These are phyloP conservation scores for Rubroboletus pulcherrimus DNA, from an alignment of 768 basidiomycete genomes.

Conservation along the genomic window DNA sequence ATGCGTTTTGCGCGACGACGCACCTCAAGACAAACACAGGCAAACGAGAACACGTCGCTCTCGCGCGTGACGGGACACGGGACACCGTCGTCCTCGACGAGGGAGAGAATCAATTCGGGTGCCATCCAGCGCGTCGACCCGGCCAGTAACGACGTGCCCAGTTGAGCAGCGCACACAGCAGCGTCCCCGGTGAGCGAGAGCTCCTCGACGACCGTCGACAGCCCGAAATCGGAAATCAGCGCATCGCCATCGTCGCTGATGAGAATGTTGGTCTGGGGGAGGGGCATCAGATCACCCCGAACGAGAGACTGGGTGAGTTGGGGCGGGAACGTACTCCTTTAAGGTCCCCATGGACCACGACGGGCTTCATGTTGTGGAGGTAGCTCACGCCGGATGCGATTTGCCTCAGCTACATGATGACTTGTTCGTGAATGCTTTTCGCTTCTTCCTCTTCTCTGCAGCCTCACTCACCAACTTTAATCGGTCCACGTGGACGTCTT, in stretches of 20 bases:
- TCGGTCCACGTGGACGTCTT: slow-evolving; percentile 40
- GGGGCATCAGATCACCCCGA: background rate
- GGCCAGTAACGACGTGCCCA: slow-evolving; percentile 31
- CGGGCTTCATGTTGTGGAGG: slow-evolving; percentile 51
- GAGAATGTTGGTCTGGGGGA: slow-evolving; percentile 50
- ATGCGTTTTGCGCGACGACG: background rate
- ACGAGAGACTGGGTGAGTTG: background rate
- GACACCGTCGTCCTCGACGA: slow-evolving; percentile 43
- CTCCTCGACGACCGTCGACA: slow-evolving; percentile 56
- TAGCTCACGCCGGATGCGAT: slow-evolving; percentile 56
- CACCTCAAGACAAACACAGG: slow-evolving; percentile 57
- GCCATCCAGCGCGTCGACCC: slow-evolving; percentile 43
- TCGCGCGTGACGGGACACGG: slow-evolving; percentile 45
- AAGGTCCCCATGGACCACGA: slow-evolving; percentile 58
- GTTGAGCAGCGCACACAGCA: slow-evolving; percentile 20
- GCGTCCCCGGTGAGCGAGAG: slow-evolving; percentile 33
- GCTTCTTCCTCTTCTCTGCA: background rate
- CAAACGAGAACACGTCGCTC: slow-evolving; percentile 62
- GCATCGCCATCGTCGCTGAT: slow-evolving; percentile 49
- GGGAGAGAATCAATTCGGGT: slow-evolving; percentile 50
- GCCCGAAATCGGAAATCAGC: slow-evolving; percentile 60
- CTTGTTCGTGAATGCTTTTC: background rate
- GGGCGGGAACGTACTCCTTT: slow-evolving; percentile 44
- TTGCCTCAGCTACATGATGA: slow-evolving; percentile 41
- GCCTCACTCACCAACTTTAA: slow-evolving; percentile 42